These are phyloP conservation scores for Lasiosphaeris hirsuta DNA, from an alignment of 495 filamentous ascomycete genomes.

Conservation along the genomic window DNA sequence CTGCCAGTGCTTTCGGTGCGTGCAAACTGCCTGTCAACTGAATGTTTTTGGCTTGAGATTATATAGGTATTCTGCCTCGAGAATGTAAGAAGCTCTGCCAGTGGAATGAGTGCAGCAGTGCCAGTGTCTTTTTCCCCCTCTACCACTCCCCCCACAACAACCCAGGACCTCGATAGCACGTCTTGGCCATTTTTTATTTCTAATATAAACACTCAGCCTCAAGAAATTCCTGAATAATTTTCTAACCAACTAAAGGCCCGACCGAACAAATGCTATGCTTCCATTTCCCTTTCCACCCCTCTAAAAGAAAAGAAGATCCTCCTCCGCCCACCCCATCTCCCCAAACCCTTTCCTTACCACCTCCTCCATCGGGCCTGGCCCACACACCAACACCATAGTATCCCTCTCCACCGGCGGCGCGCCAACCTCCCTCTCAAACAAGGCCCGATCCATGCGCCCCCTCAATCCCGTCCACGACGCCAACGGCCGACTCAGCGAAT, in stretches of 20 bases:
- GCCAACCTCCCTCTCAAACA: slow-evolving; percentile 62
- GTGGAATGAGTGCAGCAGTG: too few relatives aligned
- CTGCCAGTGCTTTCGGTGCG: too few relatives aligned
- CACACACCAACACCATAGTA: slow-evolving; percentile 77
- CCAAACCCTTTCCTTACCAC: slow-evolving; percentile 59
- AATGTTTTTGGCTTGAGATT: slow-evolving; percentile 5
- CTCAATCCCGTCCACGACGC: slow-evolving; percentile 65
- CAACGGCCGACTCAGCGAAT: slow-evolving; percentile 66
- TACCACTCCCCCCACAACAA: too few relatives aligned
- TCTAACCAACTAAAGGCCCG: too few relatives aligned
- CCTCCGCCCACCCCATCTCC: slow-evolving; percentile 70
- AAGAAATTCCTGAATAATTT: not conserved
- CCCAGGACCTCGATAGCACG: too few relatives aligned
- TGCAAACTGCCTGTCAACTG: slow-evolving; percentile 8
- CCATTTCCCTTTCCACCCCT: not conserved
- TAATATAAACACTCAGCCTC: not conserved
- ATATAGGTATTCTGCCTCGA: too few relatives aligned
- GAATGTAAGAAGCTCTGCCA: too few relatives aligned
- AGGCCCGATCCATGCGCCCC: slow-evolving; percentile 62
- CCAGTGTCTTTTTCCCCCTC: too few relatives aligned
- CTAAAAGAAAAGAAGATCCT: slow-evolving; percentile 83
- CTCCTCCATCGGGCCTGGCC: slow-evolving; percentile 75
- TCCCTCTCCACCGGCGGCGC: slow-evolving; percentile 39
- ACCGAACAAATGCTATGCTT: too few relatives aligned
- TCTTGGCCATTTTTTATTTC: too few relatives aligned